These are phyloP conservation scores for Hypericum androsaemum DNA, from an alignment of 345 rosid genomes.

Conservation along the genomic window DNA sequence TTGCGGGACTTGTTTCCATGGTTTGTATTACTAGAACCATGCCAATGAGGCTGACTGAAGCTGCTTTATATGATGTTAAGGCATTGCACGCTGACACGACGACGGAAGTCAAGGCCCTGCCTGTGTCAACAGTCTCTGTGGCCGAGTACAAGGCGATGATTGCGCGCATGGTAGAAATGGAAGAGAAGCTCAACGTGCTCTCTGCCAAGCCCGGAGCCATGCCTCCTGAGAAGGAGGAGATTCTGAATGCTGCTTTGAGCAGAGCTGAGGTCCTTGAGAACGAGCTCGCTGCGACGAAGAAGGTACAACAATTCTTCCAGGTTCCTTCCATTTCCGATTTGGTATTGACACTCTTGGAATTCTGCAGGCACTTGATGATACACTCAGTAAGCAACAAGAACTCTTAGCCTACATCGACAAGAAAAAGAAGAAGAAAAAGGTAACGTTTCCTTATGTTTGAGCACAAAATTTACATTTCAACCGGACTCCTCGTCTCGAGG, in stretches of 20 bases:
- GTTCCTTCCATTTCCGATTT: not conserved
- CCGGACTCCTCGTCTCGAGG: no score
- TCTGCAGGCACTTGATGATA: conserved; percentile 38
- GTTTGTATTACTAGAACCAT: conserved; percentile 44
- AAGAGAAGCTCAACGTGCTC: conserved; percentile 44
- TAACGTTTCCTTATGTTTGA: conserved; percentile 24
- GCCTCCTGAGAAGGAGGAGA: conserved; percentile 58
- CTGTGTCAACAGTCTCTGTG: conserved; percentile 29
- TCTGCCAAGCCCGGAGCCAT: conserved; percentile 25
- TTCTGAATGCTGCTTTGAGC: conserved; percentile 47
- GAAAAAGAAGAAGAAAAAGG: conserved; percentile 31
- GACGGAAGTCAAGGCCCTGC: conserved; percentile 15
- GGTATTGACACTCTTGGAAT: not conserved
- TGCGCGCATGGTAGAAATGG: conserved; percentile 61
- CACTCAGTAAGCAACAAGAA: conserved; percentile 25
- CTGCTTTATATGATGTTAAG: conserved; percentile 31
- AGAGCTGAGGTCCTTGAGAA: conserved; percentile 49
- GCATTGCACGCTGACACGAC: conserved; percentile 24
- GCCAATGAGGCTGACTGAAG: conserved; percentile 49
- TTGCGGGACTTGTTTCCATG: conserved; percentile 52
- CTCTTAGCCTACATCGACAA: conserved; percentile 25
- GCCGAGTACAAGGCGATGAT: conserved; percentile 50
- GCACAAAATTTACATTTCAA: conserved; percentile 24
- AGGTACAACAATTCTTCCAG: conserved; percentile 26
- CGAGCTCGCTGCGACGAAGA: conserved; percentile 55